phyloP scores from a whole-genome alignment of 139 green algal species.

The Closterium sp. region DNA sequence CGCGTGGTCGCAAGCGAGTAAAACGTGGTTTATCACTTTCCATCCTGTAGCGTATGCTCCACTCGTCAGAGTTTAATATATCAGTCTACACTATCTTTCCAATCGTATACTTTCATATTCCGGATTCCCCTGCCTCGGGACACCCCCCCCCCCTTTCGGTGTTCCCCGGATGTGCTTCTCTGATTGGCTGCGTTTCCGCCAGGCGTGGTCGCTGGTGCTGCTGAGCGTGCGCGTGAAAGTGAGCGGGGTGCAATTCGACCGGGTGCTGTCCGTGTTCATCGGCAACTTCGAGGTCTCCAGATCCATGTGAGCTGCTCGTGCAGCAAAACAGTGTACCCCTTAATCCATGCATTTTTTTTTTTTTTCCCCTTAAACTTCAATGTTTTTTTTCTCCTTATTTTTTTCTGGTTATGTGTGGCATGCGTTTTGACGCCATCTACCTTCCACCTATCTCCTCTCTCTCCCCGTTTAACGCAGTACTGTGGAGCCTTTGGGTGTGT shows the following conservation, averaged over 20 bases:
- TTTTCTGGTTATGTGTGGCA: too few relatives aligned
- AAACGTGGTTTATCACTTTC: too few relatives aligned
- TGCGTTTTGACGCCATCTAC: too few relatives aligned
- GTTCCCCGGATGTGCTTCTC: not conserved
- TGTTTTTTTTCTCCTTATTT: not conserved
- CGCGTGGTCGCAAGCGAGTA: too few relatives aligned
- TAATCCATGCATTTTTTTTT: too few relatives aligned
- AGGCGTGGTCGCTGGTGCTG: not conserved
- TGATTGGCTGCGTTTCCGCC: not conserved
- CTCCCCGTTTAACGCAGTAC: not conserved
- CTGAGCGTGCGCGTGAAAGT: not conserved
- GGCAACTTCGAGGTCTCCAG: not conserved
- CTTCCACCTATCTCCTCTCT: not conserved
- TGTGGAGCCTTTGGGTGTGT: not conserved
- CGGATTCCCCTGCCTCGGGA: not conserved
- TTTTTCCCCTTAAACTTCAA: too few relatives aligned
- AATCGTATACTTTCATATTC: not conserved
- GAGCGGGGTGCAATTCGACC: not conserved
- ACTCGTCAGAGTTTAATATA: too few relatives aligned
- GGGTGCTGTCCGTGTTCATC: not conserved
- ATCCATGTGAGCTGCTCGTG: not conserved
- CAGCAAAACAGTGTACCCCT: not conserved
- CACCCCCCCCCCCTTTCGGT: not conserved
- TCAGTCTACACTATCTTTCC: too few relatives aligned
- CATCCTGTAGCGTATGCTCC: too few relatives aligned